Conservation (phyloP, 208 protist species). For the Crithidia expoeki region DNA sequence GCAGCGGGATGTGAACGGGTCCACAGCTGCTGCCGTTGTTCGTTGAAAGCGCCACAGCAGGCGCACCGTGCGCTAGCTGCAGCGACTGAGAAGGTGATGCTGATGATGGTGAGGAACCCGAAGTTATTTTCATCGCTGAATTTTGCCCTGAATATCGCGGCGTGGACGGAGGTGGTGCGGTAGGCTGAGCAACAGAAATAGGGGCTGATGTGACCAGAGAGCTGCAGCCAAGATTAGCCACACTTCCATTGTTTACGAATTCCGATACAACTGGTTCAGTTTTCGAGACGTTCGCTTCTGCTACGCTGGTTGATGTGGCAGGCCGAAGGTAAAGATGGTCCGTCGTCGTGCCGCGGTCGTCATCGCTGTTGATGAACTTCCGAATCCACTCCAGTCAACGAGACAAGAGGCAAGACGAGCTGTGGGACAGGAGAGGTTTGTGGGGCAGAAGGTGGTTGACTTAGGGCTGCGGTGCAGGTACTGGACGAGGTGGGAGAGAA, state of each 20-base stretch:
- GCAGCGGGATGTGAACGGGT: constrained; percentile 23
- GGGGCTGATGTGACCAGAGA: not conserved
- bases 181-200: not conserved
- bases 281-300: not conserved
- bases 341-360: constrained; percentile 24
- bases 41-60: no score
- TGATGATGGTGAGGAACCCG: no score
- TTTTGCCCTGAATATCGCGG: not conserved
- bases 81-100: no score
- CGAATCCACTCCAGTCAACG: not conserved
- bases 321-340: constrained; percentile 41
- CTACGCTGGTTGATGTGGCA: not conserved
- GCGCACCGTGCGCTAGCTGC: no score
- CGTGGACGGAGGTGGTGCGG: not conserved
- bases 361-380: not conserved
- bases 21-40: constrained; percentile 1
- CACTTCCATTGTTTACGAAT: not conserved
- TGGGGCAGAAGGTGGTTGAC: no score
- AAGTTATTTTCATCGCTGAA: no score
- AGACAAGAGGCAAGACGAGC: no score
- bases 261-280: not conserved
- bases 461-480: no score
- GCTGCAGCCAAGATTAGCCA: no score
- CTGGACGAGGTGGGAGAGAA: no score
- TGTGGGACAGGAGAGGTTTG: not conserved